Conservation (phyloP, 176 grass and related monocot genomes). For the Bothriochloa decipiens region DNA sequence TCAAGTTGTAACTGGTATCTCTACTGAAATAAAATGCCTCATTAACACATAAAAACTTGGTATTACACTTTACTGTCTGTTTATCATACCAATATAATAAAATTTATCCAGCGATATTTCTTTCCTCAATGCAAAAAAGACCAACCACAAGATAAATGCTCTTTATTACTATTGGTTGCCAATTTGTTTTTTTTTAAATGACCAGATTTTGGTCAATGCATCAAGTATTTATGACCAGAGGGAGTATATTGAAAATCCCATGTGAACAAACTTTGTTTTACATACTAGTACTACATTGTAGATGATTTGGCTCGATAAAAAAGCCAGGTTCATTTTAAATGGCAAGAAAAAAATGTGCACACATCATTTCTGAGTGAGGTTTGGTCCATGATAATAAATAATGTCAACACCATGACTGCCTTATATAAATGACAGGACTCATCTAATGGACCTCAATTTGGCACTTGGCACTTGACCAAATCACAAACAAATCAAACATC, state of each 20-base stretch:
- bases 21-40: slow-evolving; percentile 25
- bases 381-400: background rate
- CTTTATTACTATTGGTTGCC: background rate
- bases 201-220: background rate
- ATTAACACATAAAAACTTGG: background rate
- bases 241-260: background rate
- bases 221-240: background rate
- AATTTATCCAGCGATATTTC: background rate
- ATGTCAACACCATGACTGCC: background rate
- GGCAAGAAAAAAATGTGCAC: background rate
- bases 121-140: background rate
- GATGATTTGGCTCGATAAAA: background rate
- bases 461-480: slow-evolving; percentile 26
- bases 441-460: slow-evolving; percentile 1
- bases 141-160: background rate
- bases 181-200: background rate
- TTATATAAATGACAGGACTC: slow-evolving; percentile 10
- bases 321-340: background rate
- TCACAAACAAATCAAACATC: background rate
- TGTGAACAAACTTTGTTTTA: background rate
- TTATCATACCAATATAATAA: slow-evolving; percentile 10
- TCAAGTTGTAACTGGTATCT: background rate
- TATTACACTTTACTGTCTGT: background rate
- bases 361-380: background rate
- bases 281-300: background rate